These are phyloP conservation scores for Desmodesmus armatus DNA, from an alignment of 139 green algal genomes.

Conservation along the genomic window DNA sequence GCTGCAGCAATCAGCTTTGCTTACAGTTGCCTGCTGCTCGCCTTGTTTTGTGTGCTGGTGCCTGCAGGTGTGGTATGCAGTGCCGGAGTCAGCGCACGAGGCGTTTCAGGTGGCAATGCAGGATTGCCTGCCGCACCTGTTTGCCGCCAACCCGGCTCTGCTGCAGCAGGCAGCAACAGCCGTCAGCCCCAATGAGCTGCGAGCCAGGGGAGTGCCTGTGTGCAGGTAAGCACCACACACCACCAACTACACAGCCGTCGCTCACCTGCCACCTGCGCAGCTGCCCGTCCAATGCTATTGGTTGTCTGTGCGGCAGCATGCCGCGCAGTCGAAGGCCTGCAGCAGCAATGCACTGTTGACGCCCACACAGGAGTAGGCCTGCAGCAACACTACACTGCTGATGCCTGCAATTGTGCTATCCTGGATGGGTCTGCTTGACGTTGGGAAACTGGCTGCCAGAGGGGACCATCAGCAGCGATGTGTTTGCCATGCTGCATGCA, in stretches of 20 bases:
- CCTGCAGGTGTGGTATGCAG: slow-evolving; percentile 50
- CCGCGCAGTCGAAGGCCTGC: background rate
- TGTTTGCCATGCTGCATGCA: no score
- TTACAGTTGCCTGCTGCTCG: background rate
- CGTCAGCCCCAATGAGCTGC: slow-evolving; percentile 71
- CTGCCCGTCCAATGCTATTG: background rate
- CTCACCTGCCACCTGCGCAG: no score
- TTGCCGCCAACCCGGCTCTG: background rate
- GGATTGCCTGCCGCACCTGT: slow-evolving; percentile 55
- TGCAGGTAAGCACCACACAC: slow-evolving; percentile 41
- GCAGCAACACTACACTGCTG: no score
- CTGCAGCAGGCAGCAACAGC: slow-evolving; percentile 83
- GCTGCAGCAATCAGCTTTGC: background rate
- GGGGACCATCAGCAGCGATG: no score
- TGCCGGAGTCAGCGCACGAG: slow-evolving; percentile 69
- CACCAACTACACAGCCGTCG: no score
- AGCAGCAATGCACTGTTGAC: background rate
- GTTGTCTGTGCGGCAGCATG: background rate
- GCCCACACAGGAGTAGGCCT: no score
- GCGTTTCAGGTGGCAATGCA: slow-evolving; percentile 79
- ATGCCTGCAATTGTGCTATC: no score
- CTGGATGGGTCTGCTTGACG: no score
- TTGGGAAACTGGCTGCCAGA: no score
- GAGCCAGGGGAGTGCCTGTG: slow-evolving; percentile 69
- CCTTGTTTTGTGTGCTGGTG: background rate